These are phyloP conservation scores for Cyberlindnera euphorbiiphila DNA, from an alignment of 805 yeast genomes.

Conservation along the genomic window DNA sequence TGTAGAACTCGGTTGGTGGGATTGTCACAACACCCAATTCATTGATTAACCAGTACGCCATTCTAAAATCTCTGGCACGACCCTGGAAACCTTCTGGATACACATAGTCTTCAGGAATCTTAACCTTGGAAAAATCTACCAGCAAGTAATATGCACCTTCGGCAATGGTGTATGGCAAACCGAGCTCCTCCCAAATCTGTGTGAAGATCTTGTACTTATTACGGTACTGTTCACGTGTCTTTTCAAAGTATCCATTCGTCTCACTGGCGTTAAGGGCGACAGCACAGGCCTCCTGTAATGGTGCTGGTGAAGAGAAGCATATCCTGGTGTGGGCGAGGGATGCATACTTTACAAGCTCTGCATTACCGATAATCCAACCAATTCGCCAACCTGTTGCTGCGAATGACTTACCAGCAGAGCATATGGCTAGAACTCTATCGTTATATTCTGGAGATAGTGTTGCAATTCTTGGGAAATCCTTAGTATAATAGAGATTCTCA, in stretches of 20 bases:
- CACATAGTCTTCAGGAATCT: slow-evolving; percentile 67
- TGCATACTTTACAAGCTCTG: slow-evolving; percentile 76
- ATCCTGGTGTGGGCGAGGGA: slow-evolving; percentile 91
- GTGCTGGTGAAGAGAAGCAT: slow-evolving; percentile 87
- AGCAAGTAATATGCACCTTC: slow-evolving; percentile 93
- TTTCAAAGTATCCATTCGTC: slow-evolving; percentile 60
- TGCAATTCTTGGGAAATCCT: slow-evolving; percentile 77
- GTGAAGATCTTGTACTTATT: slow-evolving; percentile 73
- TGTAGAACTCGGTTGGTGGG: slow-evolving; percentile 94
- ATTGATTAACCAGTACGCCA: slow-evolving; percentile 89
- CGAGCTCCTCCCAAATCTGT: slow-evolving; percentile 77
- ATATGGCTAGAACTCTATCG: slow-evolving; percentile 80
- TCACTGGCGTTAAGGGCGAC: slow-evolving; percentile 65
- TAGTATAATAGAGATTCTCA: slow-evolving; percentile 76
- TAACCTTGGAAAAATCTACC: slow-evolving; percentile 80
- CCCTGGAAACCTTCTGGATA: slow-evolving; percentile 66
- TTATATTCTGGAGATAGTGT: slow-evolving; percentile 75
- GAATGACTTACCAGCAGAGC: slow-evolving; percentile 96
- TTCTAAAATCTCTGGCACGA: slow-evolving; percentile 80
- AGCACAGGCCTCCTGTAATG: slow-evolving; percentile 89
- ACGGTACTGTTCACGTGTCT: slow-evolving; percentile 62
- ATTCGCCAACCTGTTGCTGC: slow-evolving; percentile 99
- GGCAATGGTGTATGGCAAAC: slow-evolving; percentile 83
- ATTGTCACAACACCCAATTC: slow-evolving; percentile 94
- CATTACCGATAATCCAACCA: slow-evolving; percentile 90